Percentiles rank a stretch among this genome's conserved stretches.
phyloP scores from a whole-genome alignment of 345 rosid genomes.

The Erysimum cheiranthoides region DNA sequence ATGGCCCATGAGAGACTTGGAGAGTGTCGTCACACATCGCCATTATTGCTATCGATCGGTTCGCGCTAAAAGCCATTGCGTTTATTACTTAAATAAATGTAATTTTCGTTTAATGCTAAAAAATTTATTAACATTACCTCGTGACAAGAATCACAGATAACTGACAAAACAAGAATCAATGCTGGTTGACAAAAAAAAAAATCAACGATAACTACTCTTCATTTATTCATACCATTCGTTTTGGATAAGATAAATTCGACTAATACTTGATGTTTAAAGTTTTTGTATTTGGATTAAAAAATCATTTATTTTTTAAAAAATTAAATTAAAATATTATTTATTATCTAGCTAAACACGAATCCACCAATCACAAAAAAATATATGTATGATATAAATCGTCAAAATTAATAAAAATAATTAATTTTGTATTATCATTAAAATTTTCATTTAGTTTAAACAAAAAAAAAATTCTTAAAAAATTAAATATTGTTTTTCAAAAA shows the following conservation, averaged over 20 bases:
- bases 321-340: too few relatives aligned
- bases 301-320: too few relatives aligned
- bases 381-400: too few relatives aligned
- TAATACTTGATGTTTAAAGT: too few relatives aligned
- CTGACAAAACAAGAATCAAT: slow-evolving; percentile 11
- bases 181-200: background rate
- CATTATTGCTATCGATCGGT: slow-evolving; percentile 36
- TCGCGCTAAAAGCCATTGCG: slow-evolving; percentile 31
- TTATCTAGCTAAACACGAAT: too few relatives aligned
- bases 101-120: slow-evolving; percentile 6
- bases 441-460: too few relatives aligned
- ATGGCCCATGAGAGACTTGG: slow-evolving; percentile 6
- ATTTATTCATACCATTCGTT: slow-evolving; percentile 25
- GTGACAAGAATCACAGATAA: slow-evolving; percentile 10
- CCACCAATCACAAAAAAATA: too few relatives aligned
- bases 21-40: slow-evolving; percentile 12
- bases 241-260: slow-evolving; percentile 5
- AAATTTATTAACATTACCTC: background rate
- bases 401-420: too few relatives aligned
- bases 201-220: background rate
- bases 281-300: too few relatives aligned
- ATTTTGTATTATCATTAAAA: too few relatives aligned
- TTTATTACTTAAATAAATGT: background rate
- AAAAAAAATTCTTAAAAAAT: too few relatives aligned
- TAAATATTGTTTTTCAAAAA: too few relatives aligned